Base-by-base conservation (phyloP, 2,329 filamentous ascomycete species). In the Penicillium sp. region DNA sequence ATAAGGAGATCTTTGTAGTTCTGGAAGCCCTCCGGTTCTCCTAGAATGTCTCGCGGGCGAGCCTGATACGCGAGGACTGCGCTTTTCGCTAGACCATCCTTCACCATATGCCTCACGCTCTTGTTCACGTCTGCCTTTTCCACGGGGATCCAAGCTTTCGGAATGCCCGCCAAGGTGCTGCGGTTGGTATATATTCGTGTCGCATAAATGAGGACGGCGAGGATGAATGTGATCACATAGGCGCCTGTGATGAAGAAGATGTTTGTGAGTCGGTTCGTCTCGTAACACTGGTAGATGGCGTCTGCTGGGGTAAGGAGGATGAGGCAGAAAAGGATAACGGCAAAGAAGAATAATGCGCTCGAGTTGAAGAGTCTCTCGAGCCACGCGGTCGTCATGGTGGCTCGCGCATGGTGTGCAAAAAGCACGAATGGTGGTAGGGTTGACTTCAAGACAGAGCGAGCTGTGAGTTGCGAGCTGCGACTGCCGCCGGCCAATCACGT, bases 151-250 rank as follows among this genome's bases (percentile, higher is more conserved):
- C 90, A 95, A 47, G 84, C 78, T 70, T 93, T 94, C 1, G 94
- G 94, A 52, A 99, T 96, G 3, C 84, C 86, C 15, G 86, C 84
- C 7, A 97, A 80, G 7, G 89, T 85, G 39, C 82, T 88, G 56
- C 90, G 85, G 65, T 90, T 95, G 46, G 93, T 90, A 73, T 93
- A 97, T 17, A 97, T 82, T n/a, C 94, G 82, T 46, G 86, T 84
- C 49, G 86, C 82, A 70, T 96, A 97, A 64, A 97, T 84, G 63
- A 96, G 84, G 37, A 84, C 72, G 36, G 90, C 83, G 46, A 91
- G 75, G 39, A 89, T 55, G 39, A 88, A 78, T 12, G 90, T 91
- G 41, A 91, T 76, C 50, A 92, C 74, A 68, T 95, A 95, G 63
- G 83, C 82, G 52, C 89, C 85, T 47, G 84, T 83, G 61, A 97